These are phyloP conservation scores for Arabis alpina DNA, from an alignment of 345 rosid genomes.

Conservation along the genomic window DNA sequence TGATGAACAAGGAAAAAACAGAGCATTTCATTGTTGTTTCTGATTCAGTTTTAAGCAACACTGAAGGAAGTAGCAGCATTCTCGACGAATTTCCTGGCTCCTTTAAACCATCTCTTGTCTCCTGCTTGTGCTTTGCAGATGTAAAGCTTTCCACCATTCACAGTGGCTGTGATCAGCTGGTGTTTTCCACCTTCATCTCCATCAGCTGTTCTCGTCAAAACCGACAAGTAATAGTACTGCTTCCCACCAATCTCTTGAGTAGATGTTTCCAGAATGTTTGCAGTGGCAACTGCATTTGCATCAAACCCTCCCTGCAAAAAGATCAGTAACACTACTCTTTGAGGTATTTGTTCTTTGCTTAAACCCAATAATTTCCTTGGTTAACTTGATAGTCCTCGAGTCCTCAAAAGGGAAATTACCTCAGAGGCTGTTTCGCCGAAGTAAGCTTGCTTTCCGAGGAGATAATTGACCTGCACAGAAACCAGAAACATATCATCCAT, in stretches of 20 bases:
- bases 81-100: constrained; percentile 79
- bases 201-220: constrained; percentile 94
- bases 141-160: constrained; percentile 77
- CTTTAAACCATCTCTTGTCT: constrained; percentile 99
- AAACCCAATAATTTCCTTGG: no score
- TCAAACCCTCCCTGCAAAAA: constrained; percentile 80
- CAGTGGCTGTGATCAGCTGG: constrained; percentile 73
- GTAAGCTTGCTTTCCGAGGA: constrained; percentile 90
- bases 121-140: constrained; percentile 97
- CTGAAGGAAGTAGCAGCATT: constrained; percentile 72
- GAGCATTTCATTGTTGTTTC: constrained; percentile 3
- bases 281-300: constrained; percentile 67
- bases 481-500: constrained; percentile 15
- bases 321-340: constrained; percentile 1
- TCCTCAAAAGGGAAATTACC: constrained; percentile 48
- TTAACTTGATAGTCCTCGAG: not conserved
- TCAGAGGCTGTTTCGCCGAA: constrained; percentile 69
- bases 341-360: not conserved
- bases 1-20: constrained; percentile 10
- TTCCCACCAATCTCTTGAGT: constrained; percentile 51
- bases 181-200: constrained; percentile 99
- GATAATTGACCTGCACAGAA: constrained; percentile 66
- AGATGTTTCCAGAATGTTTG: constrained; percentile 75
- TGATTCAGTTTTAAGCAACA: constrained; percentile 56
- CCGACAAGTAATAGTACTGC: constrained; percentile 64